These are phyloP conservation scores for Pseudogymnoascus sp. DNA, from an alignment of 2,329 filamentous ascomycete species.

Conservation along the genomic window DNA sequence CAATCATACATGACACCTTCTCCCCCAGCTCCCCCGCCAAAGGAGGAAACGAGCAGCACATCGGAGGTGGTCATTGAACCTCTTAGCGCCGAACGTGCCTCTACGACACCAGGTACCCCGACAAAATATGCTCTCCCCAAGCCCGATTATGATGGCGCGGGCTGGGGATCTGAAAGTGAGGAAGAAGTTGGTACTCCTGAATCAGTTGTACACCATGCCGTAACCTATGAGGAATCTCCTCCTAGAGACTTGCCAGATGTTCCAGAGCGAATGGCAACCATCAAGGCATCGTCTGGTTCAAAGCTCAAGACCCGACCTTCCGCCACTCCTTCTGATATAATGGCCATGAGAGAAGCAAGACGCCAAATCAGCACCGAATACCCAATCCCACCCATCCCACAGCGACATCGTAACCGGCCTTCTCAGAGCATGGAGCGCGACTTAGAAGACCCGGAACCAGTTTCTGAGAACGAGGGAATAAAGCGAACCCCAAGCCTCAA, in stretches of 20 bases:
- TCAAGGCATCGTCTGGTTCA: conserved; percentile 71
- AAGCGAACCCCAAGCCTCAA: conserved; percentile 62
- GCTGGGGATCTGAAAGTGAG: conserved; percentile 49
- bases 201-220: conserved; percentile 76
- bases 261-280: conserved; percentile 76
- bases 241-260: conserved; percentile 48
- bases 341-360: conserved; percentile 77
- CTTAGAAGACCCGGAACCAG: conserved; percentile 21
- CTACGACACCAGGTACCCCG: not conserved
- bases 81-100: conserved; percentile 19
- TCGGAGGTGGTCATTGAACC: not conserved
- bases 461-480: conserved; percentile 32
- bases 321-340: conserved; percentile 73
- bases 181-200: conserved; percentile 68
- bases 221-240: conserved; percentile 33
- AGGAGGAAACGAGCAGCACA: not conserved
- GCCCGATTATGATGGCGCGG: conserved; percentile 55
- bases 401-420: conserved; percentile 48
- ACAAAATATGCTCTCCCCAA: conserved; percentile 39
- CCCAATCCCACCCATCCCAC: conserved; percentile 53
- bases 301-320: conserved; percentile 85
- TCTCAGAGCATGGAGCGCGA: conserved; percentile 38
- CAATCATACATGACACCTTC: conserved; percentile 44
- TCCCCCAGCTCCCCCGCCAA: conserved; percentile 23
- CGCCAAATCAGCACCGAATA: conserved; percentile 74